Evolutionary conservation across 768 basidiomycete species (phyloP), one percentile per base, ranked within the genome.

Genomic region (Psilocybe tampanensis): DNA sequence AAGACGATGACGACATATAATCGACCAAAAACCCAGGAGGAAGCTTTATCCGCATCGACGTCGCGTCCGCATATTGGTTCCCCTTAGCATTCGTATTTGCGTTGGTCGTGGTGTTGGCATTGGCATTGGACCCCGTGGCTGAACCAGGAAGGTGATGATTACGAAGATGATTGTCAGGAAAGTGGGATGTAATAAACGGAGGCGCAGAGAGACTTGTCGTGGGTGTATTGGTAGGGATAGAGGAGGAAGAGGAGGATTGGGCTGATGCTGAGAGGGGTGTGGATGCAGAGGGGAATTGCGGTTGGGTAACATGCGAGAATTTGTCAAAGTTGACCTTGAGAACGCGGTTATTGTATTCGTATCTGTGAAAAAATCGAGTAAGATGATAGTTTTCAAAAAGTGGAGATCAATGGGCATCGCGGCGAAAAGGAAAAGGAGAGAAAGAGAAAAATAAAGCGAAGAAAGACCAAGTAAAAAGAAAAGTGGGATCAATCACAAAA

Each of bases 271-370:
- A 18, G 58, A 33, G 18, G 23, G 2, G 21, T 3, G n/a, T 42
- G 34, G 11, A 51, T 5, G 29, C 4, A 29, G 29, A 29, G 9
- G 29, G 9, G 9, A 29, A 9, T 4, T 29, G 22, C 26, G 47
- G 58, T 48, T 56, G 61, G 34, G 15, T 59, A 21, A 69, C 53
- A 50, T 69, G 83, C 2, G 84, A 78, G 68, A 87, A 94, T 70
- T 89, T 91, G 79, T 98, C 96, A 67, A 88, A 91, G 68, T 94
- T 91, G 11, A 98, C 96, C 68, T 95, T 95, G 41, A 98, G 80
- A 8, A 80, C 76, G 23, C 94, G 86, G 3, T 94, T 94, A 66
- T 92, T 92, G 64, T 90, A 92, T 62, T 97, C 95, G 65, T 86
- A 92, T 26, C 94, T 96, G 68, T 15, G 19, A 24, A 23, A 51